phyloP scores from a whole-genome alignment of 2,329 filamentous ascomycete species.

The Venturia asperata region DNA sequence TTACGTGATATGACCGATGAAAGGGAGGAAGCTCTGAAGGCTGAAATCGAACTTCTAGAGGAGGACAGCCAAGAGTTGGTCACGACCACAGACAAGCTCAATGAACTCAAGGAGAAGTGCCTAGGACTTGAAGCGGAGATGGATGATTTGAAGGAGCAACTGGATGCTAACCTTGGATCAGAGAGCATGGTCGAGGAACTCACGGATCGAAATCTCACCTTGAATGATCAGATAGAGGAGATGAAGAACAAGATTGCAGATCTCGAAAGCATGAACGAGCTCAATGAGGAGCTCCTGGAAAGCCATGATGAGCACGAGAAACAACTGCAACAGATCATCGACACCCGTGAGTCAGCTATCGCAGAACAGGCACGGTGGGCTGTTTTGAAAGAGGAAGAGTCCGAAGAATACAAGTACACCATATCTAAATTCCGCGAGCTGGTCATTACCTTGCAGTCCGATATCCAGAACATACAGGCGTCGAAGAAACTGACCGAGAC shows the following conservation, averaged over 20 bases:
- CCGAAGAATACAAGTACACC: constrained; percentile 87
- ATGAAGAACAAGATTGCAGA: constrained; percentile 77
- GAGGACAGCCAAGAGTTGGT: constrained; percentile 38
- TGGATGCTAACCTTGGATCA: constrained; percentile 79
- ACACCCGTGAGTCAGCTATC: constrained; percentile 77
- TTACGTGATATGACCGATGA: constrained; percentile 83
- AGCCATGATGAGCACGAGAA: constrained; percentile 92
- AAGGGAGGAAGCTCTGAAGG: constrained; percentile 70
- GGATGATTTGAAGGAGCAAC: constrained; percentile 80
- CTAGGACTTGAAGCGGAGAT: constrained; percentile 65
- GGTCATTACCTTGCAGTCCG: constrained; percentile 74
- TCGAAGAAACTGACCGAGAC: constrained; percentile 88
- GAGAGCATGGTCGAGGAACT: constrained; percentile 94
- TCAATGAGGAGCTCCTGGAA: constrained; percentile 88
- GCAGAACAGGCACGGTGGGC: constrained; percentile 70
- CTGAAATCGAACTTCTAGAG: constrained; percentile 44
- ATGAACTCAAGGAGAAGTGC: constrained; percentile 64
- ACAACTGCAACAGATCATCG: constrained; percentile 88
- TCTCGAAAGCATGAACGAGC: constrained; percentile 79
- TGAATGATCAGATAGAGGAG: constrained; percentile 77
- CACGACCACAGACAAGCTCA: constrained; percentile 51
- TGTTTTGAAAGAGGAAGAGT: constrained; percentile 66
- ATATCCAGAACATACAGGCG: constrained; percentile 85
- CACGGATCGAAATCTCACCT: constrained; percentile 75
- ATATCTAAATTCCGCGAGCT: constrained; percentile 82